phyloP scores from a whole-genome alignment of 352 stramenopile genomes.

The Phytophthora foliorum region DNA sequence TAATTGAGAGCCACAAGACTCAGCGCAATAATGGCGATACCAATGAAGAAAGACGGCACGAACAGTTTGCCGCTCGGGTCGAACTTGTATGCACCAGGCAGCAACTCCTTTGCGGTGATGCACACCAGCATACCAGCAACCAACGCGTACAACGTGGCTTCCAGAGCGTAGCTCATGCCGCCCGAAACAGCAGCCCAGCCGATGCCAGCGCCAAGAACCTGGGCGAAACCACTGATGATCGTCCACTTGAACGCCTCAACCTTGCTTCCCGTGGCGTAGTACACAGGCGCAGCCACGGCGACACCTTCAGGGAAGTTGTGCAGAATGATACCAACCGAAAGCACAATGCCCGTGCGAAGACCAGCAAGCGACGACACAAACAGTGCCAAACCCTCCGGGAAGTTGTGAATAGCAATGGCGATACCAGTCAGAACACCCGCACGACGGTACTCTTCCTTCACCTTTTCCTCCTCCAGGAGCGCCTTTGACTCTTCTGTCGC shows the following conservation, averaged over 20 bases:
- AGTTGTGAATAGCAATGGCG: slow-evolving; percentile 98
- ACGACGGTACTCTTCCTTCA: slow-evolving; percentile 69
- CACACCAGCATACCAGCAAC: slow-evolving; percentile 95
- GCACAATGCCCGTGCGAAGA: slow-evolving; percentile 88
- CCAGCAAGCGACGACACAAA: slow-evolving; percentile 95
- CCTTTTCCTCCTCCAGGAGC: slow-evolving; percentile 30
- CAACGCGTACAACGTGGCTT: slow-evolving; percentile 92
- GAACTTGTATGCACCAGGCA: slow-evolving; percentile 93
- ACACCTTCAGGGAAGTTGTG: slow-evolving; percentile 98
- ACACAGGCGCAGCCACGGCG: slow-evolving; percentile 96
- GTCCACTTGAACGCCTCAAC: slow-evolving; percentile 95
- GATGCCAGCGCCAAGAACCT: slow-evolving; percentile 93
- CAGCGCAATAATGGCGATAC: slow-evolving; percentile 91
- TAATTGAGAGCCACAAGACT: slow-evolving; percentile 91
- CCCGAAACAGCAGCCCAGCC: slow-evolving; percentile 62
- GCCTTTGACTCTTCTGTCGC: slow-evolving; percentile 18
- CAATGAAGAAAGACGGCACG: slow-evolving; percentile 86
- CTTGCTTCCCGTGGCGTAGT: slow-evolving; percentile 96
- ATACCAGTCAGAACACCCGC: slow-evolving; percentile 94
- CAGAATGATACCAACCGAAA: slow-evolving; percentile 96
- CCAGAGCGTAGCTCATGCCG: slow-evolving; percentile 74
- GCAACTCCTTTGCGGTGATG: slow-evolving; percentile 93
- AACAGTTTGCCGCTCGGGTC: slow-evolving; percentile 90
- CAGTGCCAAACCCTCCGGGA: slow-evolving; percentile 96
- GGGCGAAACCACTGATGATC: slow-evolving; percentile 87